Evolutionary conservation across 352 stramenopile genomes (phyloP).

Genomic region (Phytophthora nicotianae): DNA sequence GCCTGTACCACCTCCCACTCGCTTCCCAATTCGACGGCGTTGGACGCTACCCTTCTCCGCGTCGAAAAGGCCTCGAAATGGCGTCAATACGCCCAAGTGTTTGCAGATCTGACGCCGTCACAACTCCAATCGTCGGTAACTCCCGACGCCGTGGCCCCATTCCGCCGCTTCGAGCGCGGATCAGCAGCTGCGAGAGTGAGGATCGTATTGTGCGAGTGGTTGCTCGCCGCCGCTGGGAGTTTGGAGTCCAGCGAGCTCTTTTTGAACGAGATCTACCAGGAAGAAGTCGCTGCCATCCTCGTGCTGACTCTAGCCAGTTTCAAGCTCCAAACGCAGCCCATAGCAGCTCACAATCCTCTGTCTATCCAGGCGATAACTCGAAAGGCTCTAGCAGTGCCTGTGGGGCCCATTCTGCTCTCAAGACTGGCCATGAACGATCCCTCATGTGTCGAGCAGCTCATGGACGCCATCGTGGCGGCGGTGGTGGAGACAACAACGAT

Average conservation of each 20-base stretch:
- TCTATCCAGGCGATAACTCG: conserved; percentile 13
- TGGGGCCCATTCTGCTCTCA: conserved; percentile 48
- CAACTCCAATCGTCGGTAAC: conserved; percentile 30
- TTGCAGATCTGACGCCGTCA: conserved; percentile 32
- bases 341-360: conserved; percentile 21
- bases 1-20: background rate
- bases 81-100: conserved; percentile 45
- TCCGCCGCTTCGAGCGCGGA: conserved; percentile 59
- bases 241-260: conserved; percentile 54
- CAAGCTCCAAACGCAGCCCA: conserved; percentile 29
- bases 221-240: conserved; percentile 17
- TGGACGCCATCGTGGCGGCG: conserved; percentile 42
- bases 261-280: conserved; percentile 57
- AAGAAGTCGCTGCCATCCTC: conserved; percentile 59
- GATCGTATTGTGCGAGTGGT: conserved; percentile 49
- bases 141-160: conserved; percentile 26
- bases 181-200: conserved; percentile 31
- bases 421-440: conserved; percentile 61
- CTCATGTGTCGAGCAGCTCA: conserved; percentile 38
- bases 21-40: conserved; percentile 1
- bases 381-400: conserved; percentile 38
- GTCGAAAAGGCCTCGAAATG: conserved; percentile 50
- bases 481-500: conserved; percentile 24
- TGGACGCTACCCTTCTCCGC: conserved; percentile 39
- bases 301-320: conserved; percentile 44